Percentiles rank a stretch among this genome's conserved stretches.
Conservation (phyloP, 2,329 filamentous ascomycete genomes). For the Leptographium wingfieldii region DNA sequence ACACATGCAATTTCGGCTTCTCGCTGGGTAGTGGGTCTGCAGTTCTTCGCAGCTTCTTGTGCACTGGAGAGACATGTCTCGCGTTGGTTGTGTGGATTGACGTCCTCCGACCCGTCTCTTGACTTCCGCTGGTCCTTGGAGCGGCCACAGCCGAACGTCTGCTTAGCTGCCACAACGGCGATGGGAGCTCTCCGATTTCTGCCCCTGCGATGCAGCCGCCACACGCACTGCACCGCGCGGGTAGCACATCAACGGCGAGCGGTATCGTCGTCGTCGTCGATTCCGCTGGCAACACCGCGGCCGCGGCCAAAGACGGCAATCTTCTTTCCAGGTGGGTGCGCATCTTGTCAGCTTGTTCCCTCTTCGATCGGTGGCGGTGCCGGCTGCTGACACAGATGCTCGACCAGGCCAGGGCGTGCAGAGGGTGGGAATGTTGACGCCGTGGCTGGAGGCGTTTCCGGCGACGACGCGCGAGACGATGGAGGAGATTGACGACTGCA, state of each 20-base stretch:
- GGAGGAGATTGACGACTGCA: constrained; percentile 70
- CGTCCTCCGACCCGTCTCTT: not conserved
- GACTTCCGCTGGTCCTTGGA: not conserved
- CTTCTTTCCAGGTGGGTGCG: constrained; percentile 41
- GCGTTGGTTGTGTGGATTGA: not conserved
- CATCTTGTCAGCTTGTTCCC: not conserved
- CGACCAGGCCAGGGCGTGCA: constrained; percentile 71
- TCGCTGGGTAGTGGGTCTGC: not conserved
- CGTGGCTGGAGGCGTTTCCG: constrained; percentile 82
- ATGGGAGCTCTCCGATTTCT: not conserved
- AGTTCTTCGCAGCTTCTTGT: not conserved
- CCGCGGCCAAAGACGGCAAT: constrained; percentile 35
- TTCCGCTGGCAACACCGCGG: not conserved
- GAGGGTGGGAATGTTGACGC: constrained; percentile 72
- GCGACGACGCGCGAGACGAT: constrained; percentile 61
- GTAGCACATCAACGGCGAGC: not conserved
- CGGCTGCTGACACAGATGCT: not conserved
- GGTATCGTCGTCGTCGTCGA: not conserved
- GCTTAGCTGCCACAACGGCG: too few species aligned
- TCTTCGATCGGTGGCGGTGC: too few species aligned
- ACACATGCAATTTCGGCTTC: not conserved
- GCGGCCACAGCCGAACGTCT: not conserved
- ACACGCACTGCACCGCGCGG: not conserved
- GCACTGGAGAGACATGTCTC: not conserved
- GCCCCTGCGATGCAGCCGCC: not conserved